phyloP scores from a whole-genome alignment of 441 rosid genomes.

The Jatropha multifida region DNA sequence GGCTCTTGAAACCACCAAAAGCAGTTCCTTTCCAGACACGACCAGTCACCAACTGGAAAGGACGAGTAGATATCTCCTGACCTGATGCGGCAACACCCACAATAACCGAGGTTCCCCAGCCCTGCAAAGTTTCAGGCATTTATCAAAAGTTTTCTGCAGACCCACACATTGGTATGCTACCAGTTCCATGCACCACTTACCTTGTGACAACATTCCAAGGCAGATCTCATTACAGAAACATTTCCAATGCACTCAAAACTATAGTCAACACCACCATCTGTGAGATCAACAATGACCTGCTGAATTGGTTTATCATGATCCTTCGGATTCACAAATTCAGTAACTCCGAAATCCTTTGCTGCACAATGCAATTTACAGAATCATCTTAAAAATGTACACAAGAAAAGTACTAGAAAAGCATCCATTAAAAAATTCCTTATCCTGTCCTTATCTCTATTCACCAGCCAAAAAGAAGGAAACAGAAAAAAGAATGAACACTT shows the following conservation, averaged over 20 bases:
- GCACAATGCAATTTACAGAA: conserved; percentile 32
- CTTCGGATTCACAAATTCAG: conserved; percentile 94
- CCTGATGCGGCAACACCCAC: conserved; percentile 99
- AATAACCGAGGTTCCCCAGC: conserved; percentile 96
- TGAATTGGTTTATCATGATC: conserved; percentile 90
- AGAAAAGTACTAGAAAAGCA: neutral
- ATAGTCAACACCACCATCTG: conserved; percentile 98
- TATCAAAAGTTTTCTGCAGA: conserved; percentile 18
- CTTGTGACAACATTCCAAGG: conserved; percentile 98
- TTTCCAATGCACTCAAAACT: conserved; percentile 97
- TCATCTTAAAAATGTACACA: conserved; percentile 4
- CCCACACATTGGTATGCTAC: neutral
- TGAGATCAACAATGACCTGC: conserved; percentile 80
- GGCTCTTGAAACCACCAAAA: conserved; percentile 99
- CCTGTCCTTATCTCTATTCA: neutral
- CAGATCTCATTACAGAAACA: conserved; percentile 92
- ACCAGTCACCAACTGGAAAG: conserved; percentile 96
- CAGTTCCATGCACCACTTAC: conserved; percentile 35
- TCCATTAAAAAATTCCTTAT: neutral
- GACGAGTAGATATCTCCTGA: conserved; percentile 93
- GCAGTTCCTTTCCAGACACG: conserved; percentile 99
- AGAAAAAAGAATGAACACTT: neutral
- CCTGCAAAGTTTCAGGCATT: conserved; percentile 43
- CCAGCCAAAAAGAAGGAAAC: neutral
- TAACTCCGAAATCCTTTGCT: conserved; percentile 93